Evolutionary conservation across 1,139 yeast genomes (phyloP), one percentile per base, ranked within the genome.

Genomic region (Diutina catenulata): DNA sequence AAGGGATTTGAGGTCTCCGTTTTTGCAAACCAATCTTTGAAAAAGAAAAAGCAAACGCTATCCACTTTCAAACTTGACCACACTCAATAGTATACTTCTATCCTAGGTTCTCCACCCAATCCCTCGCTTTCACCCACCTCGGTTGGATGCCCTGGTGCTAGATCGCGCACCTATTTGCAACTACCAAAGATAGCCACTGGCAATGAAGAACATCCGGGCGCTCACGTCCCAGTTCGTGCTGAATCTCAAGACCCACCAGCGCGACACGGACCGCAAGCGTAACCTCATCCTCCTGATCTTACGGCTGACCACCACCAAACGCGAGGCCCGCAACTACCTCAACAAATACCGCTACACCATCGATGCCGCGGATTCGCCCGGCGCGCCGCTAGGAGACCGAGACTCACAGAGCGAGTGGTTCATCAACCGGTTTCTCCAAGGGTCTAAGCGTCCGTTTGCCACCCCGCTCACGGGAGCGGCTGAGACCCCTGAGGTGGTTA

Each of bases 261-360:
- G 47, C 10, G 47, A 49, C 11, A 64, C 71, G 6, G 60, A 57
- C 43, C 60, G 66, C 23, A 67, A 65, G 41, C 47, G 72, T 36
- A 76, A 76, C 43, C 56, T 81, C 37, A 76, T 80, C n/a, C 57
- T 80, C 18, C 75, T 86, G 4, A 79, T 81, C 23, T 59, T 81
- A 39, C 76, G 73, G 47, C 76, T 86, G 5, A 79, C 93, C 5
- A 81, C 88, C 10, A 80, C 91, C 1, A 80, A 79, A 51, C 56
- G 93, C 45, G 93, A 81, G 51, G 84, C 86, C 3, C 64, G 67
- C 44, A 76, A 75, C 42, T 81, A 80, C 49, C 55, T 81, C 37
- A 58, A 68, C 29, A 80, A 77, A 53, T 81, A 81, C 47, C 60
- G 66, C 52, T 57, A 64, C 49, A 69, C 60, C 44, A 60, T 62